Base-by-base conservation (phyloP, 2,329 filamentous ascomycete genomes). In the Blastomyces parvus region DNA sequence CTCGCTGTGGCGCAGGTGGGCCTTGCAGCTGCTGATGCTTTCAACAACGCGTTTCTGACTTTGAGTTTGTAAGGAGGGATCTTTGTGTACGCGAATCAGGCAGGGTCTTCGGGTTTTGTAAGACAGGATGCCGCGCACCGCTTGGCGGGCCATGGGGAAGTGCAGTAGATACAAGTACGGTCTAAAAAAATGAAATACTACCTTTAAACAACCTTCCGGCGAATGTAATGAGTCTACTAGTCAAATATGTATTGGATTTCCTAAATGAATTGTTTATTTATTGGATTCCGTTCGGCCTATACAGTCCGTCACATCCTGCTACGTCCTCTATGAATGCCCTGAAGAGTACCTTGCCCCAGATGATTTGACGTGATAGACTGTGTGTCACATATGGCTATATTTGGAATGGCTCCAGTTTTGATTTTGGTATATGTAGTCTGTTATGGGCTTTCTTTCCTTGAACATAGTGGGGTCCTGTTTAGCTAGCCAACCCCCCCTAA, bases 21-120 rank as follows among this genome's bases (percentile, higher is more conserved):
- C 7, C 36, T 57, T 11, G 61, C 57, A 44, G 63, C 61, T 25
- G 63, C 63, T 56, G 61, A 64, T 53, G 56, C 52, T 22, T 63
- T 63, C 44, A 64, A 64, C 30, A 33, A 25, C 52, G 63, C 61
- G 3, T 52, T 58, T 58, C n/a, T 46, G 25, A 22, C 6, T 44
- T 13, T 58, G 38, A 38, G 42, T 17, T 22, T 58, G 22, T 44
- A 58, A 42, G n/a, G 25, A 53, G 19, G 50, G 19, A 30, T 13
- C 5, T 30, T 53, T 7, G 30, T 56, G 19, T 56, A 8, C 1
- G 9, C 27, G 14, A 30, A 8, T 25, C 22, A 56, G 30, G 53
- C 17, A 38, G 30, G 53, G 9, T 56, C 53, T 56, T 56, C 5
- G 19, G 30, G 53, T 14, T 7, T 33, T 56, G 27, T 17, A 36